phyloP scores from a whole-genome alignment of 75 land plant genomes.

The Ceratopteris richardii region DNA sequence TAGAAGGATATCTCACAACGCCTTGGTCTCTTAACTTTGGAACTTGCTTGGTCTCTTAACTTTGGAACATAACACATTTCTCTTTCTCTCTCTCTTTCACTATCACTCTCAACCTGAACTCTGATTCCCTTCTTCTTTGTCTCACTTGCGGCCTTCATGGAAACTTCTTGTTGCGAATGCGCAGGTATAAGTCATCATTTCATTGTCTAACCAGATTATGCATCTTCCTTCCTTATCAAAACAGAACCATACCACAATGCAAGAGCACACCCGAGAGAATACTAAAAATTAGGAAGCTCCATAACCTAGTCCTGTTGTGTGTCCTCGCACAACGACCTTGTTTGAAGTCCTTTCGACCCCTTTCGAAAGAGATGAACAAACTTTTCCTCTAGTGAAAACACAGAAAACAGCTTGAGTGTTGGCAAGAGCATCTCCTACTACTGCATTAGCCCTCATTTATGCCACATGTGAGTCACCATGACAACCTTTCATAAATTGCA shows the following conservation, averaged over 20 bases:
- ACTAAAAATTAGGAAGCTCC: constrained; percentile 48
- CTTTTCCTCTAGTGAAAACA: constrained; percentile 31
- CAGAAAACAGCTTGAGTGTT: constrained; percentile 40
- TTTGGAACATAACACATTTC: too few species aligned
- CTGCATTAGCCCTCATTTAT: constrained; percentile 44
- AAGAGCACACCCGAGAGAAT: constrained; percentile 40
- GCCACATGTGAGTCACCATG: constrained; percentile 64
- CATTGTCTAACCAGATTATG: constrained; percentile 34
- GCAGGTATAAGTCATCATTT: too few species aligned
- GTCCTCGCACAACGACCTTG: constrained; percentile 22
- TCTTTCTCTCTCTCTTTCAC: too few species aligned
- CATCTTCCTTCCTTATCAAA: constrained; percentile 20
- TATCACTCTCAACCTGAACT: too few species aligned
- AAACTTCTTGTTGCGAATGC: too few species aligned
- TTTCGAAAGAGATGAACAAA: constrained; percentile 26
- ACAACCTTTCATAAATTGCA: constrained; percentile 50
- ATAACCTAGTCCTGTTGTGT: constrained; percentile 29
- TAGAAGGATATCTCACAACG: too few species aligned
- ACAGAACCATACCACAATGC: constrained; percentile 41
- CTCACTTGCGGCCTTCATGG: too few species aligned
- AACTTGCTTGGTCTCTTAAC: too few species aligned
- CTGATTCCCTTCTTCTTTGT: too few species aligned
- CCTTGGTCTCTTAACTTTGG: too few species aligned
- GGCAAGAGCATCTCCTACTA: constrained; percentile 48
- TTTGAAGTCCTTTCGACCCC: constrained; percentile 29